phyloP scores from a whole-genome alignment of 805 yeast species.

The Starmerella bacillaris region DNA sequence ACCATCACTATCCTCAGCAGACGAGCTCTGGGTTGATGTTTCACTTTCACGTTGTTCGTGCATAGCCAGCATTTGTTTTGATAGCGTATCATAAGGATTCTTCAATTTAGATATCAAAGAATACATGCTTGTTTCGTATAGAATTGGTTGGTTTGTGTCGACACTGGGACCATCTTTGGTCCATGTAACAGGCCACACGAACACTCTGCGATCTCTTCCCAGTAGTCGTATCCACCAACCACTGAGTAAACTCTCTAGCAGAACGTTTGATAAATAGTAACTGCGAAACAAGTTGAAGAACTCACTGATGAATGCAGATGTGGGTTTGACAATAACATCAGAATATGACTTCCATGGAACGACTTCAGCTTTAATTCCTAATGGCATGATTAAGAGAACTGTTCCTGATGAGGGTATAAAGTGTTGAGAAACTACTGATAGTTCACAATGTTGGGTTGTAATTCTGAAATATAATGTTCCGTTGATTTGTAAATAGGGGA shows the following conservation, averaged over 20 bases:
- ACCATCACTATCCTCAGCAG: background rate
- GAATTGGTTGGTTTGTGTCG: background rate
- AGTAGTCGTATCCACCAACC: background rate
- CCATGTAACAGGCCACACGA: background rate
- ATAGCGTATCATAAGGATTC: background rate
- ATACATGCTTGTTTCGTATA: background rate
- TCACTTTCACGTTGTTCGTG: background rate
- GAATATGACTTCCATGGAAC: background rate
- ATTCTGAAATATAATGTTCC: constrained; percentile 13
- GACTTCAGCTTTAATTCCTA: background rate
- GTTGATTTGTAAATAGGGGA: constrained; percentile 9
- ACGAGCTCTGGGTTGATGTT: no score
- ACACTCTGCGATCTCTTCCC: background rate
- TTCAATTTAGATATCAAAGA: background rate
- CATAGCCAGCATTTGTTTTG: background rate
- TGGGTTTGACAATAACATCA: constrained; percentile 12
- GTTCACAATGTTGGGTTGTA: constrained; percentile 3
- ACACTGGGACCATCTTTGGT: background rate
- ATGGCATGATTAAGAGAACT: constrained; percentile 10
- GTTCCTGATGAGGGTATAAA: background rate
- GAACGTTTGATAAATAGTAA: constrained; percentile 6
- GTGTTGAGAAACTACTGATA: background rate
- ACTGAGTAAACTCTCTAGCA: background rate
- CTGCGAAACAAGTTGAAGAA: constrained; percentile 6
- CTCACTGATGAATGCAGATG: constrained; percentile 11